These are phyloP conservation scores for Amanita thiersii DNA, from an alignment of 768 basidiomycete species.

Conservation along the genomic window DNA sequence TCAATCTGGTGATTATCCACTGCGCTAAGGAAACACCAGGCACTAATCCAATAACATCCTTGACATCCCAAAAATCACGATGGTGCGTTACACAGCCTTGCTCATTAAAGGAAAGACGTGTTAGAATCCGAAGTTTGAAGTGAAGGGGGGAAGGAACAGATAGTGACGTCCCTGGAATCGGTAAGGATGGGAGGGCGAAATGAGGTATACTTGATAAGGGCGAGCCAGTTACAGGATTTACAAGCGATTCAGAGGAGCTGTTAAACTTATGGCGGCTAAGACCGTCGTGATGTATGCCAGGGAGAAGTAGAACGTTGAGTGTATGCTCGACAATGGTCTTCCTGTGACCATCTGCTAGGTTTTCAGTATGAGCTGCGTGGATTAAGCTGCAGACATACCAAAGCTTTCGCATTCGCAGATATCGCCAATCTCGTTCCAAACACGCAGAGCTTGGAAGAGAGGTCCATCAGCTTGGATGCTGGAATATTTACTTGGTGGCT, in stretches of 20 bases:
- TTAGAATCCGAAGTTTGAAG: slow-evolving; percentile 62
- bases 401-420: slow-evolving; percentile 75
- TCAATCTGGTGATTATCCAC: slow-evolving; percentile 60
- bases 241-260: slow-evolving; percentile 30
- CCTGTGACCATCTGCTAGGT: slow-evolving; percentile 54
- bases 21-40: slow-evolving; percentile 61
- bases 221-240: slow-evolving; percentile 19
- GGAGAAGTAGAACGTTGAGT: slow-evolving; percentile 67
- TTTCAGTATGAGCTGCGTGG: background rate
- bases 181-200: slow-evolving; percentile 39
- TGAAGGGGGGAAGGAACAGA: slow-evolving; percentile 66
- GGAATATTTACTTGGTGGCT: slow-evolving; percentile 24
- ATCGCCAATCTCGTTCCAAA: slow-evolving; percentile 72
- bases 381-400: slow-evolving; percentile 30
- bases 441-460: slow-evolving; percentile 55
- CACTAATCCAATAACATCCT: slow-evolving; percentile 66
- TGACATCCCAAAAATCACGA: slow-evolving; percentile 75
- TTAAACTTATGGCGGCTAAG: slow-evolving; percentile 21
- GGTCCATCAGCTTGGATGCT: slow-evolving; percentile 24
- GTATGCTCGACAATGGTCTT: slow-evolving; percentile 76
- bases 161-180: slow-evolving; percentile 49
- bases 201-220: slow-evolving; percentile 22
- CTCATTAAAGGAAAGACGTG: slow-evolving; percentile 73
- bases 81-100: slow-evolving; percentile 75
- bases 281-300: slow-evolving; percentile 54